These are phyloP conservation scores for Scutellaria barbata DNA, from an alignment of 257 asterid genomes.

Conservation along the genomic window DNA sequence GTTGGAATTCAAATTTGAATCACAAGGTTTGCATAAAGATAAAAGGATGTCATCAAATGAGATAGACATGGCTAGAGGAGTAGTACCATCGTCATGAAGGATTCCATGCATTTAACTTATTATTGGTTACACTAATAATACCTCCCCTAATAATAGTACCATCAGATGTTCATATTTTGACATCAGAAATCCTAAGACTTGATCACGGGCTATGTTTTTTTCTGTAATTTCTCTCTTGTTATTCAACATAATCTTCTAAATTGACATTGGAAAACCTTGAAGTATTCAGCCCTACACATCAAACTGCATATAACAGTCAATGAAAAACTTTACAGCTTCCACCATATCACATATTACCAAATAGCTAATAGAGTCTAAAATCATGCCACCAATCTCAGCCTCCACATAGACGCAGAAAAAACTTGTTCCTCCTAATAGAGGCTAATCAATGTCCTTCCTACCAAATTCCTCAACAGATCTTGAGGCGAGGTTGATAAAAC, in stretches of 20 bases:
- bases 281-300: not conserved
- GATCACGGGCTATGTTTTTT: too few relatives aligned
- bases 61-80: slow-evolving; percentile 10
- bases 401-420: not conserved
- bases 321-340: not conserved
- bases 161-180: too few relatives aligned
- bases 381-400: not conserved
- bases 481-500: not conserved
- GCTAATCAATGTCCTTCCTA: too few relatives aligned
- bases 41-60: not conserved
- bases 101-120: too few relatives aligned
- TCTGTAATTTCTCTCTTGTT: too few relatives aligned
- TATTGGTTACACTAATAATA: too few relatives aligned
- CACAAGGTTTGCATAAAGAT: not conserved
- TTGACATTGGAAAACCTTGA: not conserved
- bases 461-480: too few relatives aligned
- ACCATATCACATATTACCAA: not conserved
- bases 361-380: not conserved
- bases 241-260: not conserved
- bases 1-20: slow-evolving; percentile 1
- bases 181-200: too few relatives aligned
- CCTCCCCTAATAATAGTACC: too few relatives aligned
- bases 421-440: too few relatives aligned
- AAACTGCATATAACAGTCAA: too few relatives aligned
- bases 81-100: slow-evolving; percentile 14